Evolutionary conservation across 305 asterid species (phyloP), one percentile per base, ranked within the genome.

Genomic region (Striga hermonthica): DNA sequence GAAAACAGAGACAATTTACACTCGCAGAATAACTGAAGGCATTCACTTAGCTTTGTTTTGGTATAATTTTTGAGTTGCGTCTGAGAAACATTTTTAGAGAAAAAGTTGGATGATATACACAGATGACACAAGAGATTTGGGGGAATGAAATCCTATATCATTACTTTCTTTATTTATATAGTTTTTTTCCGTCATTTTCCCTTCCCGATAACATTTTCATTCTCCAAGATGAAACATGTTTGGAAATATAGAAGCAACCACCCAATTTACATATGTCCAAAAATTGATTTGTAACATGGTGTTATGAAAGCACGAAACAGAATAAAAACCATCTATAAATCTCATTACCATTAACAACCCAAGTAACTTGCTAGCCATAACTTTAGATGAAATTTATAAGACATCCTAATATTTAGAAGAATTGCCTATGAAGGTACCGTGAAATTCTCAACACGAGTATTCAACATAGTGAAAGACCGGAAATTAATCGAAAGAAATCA

Each of bases 401-500:
- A 22, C 31, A 22, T 22, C 31, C 31, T 22, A 22, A 22, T 22
- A 22, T 22, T 22, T 22, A 22, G 31, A 22, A 22, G 31, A 22
- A 22, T 22, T 22, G 31, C 31, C 31, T 1, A 4, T 1, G 3
- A 53, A 59, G 37, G 58, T 36, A 45, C 31, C 8, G 35, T 11
- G 6, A 31, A 49, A 53, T 34, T 47, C 45, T 44, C 56, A 44
- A 65, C 15, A 64, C 5, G 39, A 66, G 38, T 22, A 57, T 34
- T n/a, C 49, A 50, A 43, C 69, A 59, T 43, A 47, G 63, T 14
- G 43, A 65, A 60, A 56, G 56, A 49, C 44, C 28, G 45, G 11
- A 12, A 43, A 62, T 49, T 0, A 43, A 40, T 13, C 37, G 57
- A 55, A 5, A 62, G 55, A 52, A 6, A 67, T 68, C 80, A 92